A percentile compares a stretch with the other conserved stretches of the same genome.
These are phyloP conservation scores for Malus domestica DNA, from an alignment of 306 rosid species.

Conservation along the genomic window DNA sequence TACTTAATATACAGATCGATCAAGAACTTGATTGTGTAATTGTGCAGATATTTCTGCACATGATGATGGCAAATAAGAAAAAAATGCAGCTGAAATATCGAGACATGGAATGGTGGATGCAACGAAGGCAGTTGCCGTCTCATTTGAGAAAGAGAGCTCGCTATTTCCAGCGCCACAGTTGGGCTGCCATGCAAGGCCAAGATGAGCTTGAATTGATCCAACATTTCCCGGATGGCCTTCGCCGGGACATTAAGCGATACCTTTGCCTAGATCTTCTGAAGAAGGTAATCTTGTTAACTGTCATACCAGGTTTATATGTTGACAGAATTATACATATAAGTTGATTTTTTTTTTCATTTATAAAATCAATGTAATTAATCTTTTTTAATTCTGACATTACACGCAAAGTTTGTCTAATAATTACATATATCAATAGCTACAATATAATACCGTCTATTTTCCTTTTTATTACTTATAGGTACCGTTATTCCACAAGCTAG, in stretches of 20 bases:
- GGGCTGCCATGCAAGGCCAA: slow-evolving; percentile 25
- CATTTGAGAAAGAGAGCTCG: slow-evolving; percentile 29
- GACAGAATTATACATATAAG: no score
- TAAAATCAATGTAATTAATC: neutral
- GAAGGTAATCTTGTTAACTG: slow-evolving; percentile 16
- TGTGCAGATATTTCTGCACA: slow-evolving; percentile 22
- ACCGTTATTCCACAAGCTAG: slow-evolving; percentile 30
- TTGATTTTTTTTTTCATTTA: no score
- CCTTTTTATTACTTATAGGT: slow-evolving; percentile 10
- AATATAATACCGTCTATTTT: no score
- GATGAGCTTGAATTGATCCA: slow-evolving; percentile 30
- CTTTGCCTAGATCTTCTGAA: slow-evolving; percentile 35
- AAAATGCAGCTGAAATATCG: slow-evolving; percentile 18
- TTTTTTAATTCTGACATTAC: neutral
- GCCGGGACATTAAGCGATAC: slow-evolving; percentile 32
- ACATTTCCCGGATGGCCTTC: slow-evolving; percentile 31
- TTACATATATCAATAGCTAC: no score
- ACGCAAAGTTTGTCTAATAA: no score
- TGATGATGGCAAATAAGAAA: slow-evolving; percentile 28
- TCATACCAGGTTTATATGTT: no score
- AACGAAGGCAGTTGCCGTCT: slow-evolving; percentile 27
- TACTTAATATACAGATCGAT: no score
- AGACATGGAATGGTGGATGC: slow-evolving; percentile 43
- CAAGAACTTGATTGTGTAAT: neutral
- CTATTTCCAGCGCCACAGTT: slow-evolving; percentile 18